Evolutionary conservation across 768 basidiomycete species (phyloP).

Genomic region (Coprinopsis sp.): DNA sequence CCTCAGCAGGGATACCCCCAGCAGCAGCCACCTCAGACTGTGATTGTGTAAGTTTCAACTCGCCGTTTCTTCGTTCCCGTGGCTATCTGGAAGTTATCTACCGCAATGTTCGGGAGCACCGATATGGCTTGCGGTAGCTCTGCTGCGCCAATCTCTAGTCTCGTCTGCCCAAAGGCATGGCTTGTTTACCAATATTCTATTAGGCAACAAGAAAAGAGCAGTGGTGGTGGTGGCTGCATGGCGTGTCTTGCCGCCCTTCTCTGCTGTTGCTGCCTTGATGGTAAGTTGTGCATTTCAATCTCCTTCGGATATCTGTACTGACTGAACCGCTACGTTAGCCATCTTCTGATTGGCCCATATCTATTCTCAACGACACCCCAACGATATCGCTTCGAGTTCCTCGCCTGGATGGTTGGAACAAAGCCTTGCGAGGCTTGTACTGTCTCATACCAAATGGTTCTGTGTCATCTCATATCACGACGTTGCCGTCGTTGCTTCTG

Average conservation of each 20-base stretch:
- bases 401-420: no score
- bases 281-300: constrained; percentile 32
- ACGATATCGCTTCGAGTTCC: no score
- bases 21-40: constrained; percentile 61
- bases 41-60: constrained; percentile 74
- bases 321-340: constrained; percentile 1
- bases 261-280: constrained; percentile 73
- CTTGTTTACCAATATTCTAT: constrained; percentile 36
- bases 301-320: constrained; percentile 9
- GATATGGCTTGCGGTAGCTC: no score
- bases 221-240: constrained; percentile 39
- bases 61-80: background rate
- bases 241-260: constrained; percentile 64
- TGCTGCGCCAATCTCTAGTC: no score
- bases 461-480: no score
- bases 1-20: constrained; percentile 51
- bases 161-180: no score
- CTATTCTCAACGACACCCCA: no score
- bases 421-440: no score
- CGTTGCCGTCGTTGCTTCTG: no score
- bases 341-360: no score
- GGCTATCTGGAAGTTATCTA: background rate
- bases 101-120: no score
- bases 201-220: constrained; percentile 37
- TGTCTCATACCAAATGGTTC: no score